phyloP scores from a whole-genome alignment of 2,329 filamentous ascomycete species.

The Hymenoscyphus linearis region DNA sequence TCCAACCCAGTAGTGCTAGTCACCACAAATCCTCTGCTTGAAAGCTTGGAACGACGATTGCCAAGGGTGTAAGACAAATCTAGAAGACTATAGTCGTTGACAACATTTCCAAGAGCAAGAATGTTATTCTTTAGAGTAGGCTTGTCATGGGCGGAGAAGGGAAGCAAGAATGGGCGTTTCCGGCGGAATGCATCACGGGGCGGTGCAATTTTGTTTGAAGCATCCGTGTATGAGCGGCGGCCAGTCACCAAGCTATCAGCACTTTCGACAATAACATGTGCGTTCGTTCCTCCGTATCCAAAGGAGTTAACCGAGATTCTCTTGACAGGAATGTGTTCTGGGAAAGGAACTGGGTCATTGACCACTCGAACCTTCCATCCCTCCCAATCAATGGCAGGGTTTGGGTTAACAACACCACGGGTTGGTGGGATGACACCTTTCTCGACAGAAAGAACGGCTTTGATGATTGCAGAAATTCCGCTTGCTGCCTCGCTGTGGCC shows the following conservation, averaged over 20 bases:
- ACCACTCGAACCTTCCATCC: constrained; percentile 31
- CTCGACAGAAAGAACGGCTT: constrained; percentile 18
- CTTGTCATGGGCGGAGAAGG: constrained; percentile 7
- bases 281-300: constrained; percentile 21
- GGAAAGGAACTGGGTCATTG: constrained; percentile 1
- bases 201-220: too few species aligned
- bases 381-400: constrained; percentile 10
- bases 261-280: constrained; percentile 8
- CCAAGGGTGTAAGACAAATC: constrained; percentile 9
- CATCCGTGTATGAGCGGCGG: too few species aligned
- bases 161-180: background rate
- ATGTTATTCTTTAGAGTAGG: background rate
- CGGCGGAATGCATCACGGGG: too few species aligned
- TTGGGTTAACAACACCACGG: background rate
- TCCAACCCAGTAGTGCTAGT: background rate
- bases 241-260: background rate
- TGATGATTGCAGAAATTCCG: constrained; percentile 21
- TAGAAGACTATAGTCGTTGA: background rate
- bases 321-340: background rate
- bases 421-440: constrained; percentile 6
- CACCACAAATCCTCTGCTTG: background rate
- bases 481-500: constrained; percentile 24
- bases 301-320: constrained; percentile 19
- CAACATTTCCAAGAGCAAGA: background rate
- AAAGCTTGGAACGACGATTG: background rate